phyloP scores from a whole-genome alignment of 441 rosid genomes.

The Melastoma candidum region DNA sequence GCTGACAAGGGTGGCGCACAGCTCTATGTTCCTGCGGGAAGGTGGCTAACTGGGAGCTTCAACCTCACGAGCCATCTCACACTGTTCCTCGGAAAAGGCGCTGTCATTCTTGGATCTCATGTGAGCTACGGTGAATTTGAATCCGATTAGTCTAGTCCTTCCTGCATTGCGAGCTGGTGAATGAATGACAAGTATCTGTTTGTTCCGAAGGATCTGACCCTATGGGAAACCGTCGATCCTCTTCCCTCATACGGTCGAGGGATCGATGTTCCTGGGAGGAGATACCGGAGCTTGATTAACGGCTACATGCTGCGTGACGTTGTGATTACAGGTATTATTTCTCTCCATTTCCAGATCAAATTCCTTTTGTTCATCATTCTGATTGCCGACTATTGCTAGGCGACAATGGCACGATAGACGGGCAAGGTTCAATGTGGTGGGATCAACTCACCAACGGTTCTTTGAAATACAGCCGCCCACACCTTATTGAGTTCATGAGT shows the following conservation, averaged over 20 bases:
- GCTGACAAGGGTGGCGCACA: slow-evolving; percentile 98
- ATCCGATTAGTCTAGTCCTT: neutral
- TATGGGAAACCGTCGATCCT: slow-evolving; percentile 68
- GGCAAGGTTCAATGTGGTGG: slow-evolving; percentile 93
- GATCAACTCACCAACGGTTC: slow-evolving; percentile 49
- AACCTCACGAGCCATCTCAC: slow-evolving; percentile 96
- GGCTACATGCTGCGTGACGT: slow-evolving; percentile 69
- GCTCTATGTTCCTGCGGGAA: slow-evolving; percentile 85
- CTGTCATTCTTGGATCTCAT: slow-evolving; percentile 80
- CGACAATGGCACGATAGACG: slow-evolving; percentile 84
- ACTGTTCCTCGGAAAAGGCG: slow-evolving; percentile 80
- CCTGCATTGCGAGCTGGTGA: neutral
- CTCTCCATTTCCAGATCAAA: no score
- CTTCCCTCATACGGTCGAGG: slow-evolving; percentile 89
- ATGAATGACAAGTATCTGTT: slow-evolving; percentile 6
- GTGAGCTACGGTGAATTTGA: slow-evolving; percentile 20
- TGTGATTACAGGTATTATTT: slow-evolving; percentile 60
- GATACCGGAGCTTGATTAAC: slow-evolving; percentile 73
- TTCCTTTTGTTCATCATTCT: no score
- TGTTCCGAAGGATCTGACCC: slow-evolving; percentile 52
- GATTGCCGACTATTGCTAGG: slow-evolving; percentile 28
- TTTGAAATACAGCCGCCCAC: slow-evolving; percentile 80
- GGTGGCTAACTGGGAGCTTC: slow-evolving; percentile 89
- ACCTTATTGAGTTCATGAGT: slow-evolving; percentile 61
- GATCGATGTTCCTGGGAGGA: slow-evolving; percentile 57